phyloP scores from a whole-genome alignment of 2,329 filamentous ascomycete genomes.

The Blumeriella jaapii region DNA sequence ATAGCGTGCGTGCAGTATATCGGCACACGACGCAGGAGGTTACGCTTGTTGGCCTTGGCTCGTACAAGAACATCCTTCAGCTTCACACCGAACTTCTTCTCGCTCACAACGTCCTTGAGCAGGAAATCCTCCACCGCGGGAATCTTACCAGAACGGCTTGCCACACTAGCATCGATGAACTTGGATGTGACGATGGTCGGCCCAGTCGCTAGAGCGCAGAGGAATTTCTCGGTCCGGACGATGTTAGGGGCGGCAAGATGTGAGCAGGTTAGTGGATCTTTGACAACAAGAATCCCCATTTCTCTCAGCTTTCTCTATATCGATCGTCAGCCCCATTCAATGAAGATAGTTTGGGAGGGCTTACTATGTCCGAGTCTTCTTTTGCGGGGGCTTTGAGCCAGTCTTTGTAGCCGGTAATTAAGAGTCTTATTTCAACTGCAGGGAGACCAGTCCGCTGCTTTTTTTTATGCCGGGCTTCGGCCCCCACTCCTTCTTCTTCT shows the following conservation, averaged over 20 bases:
- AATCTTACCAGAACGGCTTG: conserved; percentile 56
- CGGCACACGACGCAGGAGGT: conserved; percentile 61
- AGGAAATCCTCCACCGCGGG: conserved; percentile 53
- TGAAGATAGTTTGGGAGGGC: conserved; percentile 23
- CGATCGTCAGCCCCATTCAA: conserved; percentile 11
- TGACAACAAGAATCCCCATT: conserved; percentile 69
- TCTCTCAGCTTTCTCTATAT: conserved; percentile 65
- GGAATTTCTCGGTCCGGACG: conserved; percentile 86
- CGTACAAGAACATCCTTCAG: conserved; percentile 56
- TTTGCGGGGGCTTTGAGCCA: conserved; percentile 66
- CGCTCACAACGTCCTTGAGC: conserved; percentile 60
- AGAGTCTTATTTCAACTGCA: conserved; percentile 59
- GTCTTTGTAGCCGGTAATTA: conserved; percentile 72
- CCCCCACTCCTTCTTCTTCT: conserved; percentile 23
- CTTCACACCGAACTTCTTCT: conserved; percentile 58
- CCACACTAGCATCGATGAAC: conserved; percentile 52
- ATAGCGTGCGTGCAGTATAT: conserved; percentile 80
- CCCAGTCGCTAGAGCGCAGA: conserved; percentile 72
- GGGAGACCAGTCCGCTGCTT: conserved; percentile 47
- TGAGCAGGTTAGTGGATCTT: conserved; percentile 65
- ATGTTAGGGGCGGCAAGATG: conserved; percentile 81
- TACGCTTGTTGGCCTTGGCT: conserved; percentile 65
- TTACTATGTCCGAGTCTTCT: conserved; percentile 72
- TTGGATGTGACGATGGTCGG: conserved; percentile 64
- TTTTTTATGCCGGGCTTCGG: conserved; percentile 37